Conservation (phyloP, 2,329 filamentous ascomycete genomes). For the Aspergillus proliferans region DNA sequence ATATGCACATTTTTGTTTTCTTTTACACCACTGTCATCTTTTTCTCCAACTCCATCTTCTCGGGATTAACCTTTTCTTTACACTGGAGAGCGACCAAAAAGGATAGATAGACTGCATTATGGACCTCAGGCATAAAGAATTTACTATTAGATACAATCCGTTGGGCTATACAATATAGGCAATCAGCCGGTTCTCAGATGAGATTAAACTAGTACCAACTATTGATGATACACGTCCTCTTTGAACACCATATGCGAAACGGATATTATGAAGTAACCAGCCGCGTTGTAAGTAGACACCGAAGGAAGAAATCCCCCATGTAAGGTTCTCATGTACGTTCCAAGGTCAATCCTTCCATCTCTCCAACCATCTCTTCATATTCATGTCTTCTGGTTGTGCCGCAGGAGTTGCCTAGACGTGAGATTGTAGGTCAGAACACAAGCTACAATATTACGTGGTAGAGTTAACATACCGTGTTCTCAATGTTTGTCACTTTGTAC, state of each 20-base stretch:
- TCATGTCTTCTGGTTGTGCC: constrained; percentile 42
- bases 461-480: constrained; percentile 51
- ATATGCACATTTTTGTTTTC: too few species aligned
- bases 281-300: too few species aligned
- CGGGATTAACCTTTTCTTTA: too few species aligned
- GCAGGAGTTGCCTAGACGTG: constrained; percentile 49
- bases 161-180: neutral
- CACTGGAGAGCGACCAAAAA: too few species aligned
- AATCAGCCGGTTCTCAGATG: neutral
- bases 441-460: neutral
- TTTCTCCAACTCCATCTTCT: too few species aligned
- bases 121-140: too few species aligned
- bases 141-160: too few species aligned
- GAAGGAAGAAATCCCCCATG: neutral
- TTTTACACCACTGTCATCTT: too few species aligned
- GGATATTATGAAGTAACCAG: neutral
- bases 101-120: too few species aligned
- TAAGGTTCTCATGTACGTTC: neutral
- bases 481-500: constrained; percentile 46
- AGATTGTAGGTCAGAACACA: constrained; percentile 5
- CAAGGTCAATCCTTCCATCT: constrained; percentile 52
- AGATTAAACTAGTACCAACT: neutral
- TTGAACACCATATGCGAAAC: neutral
- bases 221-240: neutral
- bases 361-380: constrained; percentile 52